Evolutionary conservation across 2,329 filamentous ascomycete genomes (phyloP), one percentile per base, ranked within the genome.

Genomic region (Aspergillus candidus): DNA sequence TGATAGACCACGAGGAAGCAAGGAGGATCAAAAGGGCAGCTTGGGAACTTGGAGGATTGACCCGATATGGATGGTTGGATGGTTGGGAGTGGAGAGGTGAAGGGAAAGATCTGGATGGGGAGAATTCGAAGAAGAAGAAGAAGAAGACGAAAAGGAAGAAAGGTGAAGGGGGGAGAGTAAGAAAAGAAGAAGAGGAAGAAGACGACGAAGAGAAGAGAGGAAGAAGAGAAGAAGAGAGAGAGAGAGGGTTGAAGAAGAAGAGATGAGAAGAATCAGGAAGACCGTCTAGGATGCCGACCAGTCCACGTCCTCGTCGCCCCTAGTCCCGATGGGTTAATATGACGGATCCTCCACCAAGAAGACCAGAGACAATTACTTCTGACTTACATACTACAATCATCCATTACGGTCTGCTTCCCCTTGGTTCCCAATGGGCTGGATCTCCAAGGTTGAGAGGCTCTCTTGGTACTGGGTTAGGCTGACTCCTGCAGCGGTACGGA

Each of bases 311-410:
- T 54, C 32, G 29, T 51, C 53, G 58, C 59, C 61, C 63, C 63
- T 66, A 66, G 62, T 66, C 62, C 62, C 58, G 54, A 66, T 65
- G 55, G 57, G 62, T 66, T 61, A 63, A 65, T 64, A 66, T 66
- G 62, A 65, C 62, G 62, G 62, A 64, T 65, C 60, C 60, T 58
- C 55, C 60, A 58, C 49, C 52, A 58, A 45, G 55, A 52, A 18
- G 18, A 54, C 49, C 48, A 51, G 43, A 55, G 49, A 48, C 50
- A 49, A 50, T 48, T 44, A 18, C 31, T 15, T 22, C 30, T 12
- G 6, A 22, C 12, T 27, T 8, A 7, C 22, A 8, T 10, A 2
- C 6, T 27, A 8, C 22, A 4, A 27, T 8, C n/a, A n/a, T n/a
- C n/a, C n/a, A n/a, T n/a, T n/a, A n/a, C n/a, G n/a, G n/a, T n/a